Evolutionary conservation across 2,329 filamentous ascomycete species (phyloP).

Genomic region (Pseudopithomyces maydicus): DNA sequence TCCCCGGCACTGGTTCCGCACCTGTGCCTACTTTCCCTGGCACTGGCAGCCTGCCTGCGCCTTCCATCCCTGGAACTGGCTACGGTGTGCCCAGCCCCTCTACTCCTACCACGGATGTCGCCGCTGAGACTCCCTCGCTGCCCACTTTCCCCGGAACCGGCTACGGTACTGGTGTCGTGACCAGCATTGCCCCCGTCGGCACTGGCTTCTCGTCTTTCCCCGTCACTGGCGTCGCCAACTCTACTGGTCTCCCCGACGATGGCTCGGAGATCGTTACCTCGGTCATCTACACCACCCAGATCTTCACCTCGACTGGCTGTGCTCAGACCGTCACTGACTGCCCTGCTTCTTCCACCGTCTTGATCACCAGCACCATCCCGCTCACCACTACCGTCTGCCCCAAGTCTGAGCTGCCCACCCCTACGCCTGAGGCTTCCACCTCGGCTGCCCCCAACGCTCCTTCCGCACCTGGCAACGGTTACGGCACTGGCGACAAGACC

Average conservation of each 20-base stretch:
- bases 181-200: constrained; percentile 18
- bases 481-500: neutral
- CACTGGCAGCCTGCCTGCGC: neutral
- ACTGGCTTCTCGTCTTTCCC: constrained; percentile 21
- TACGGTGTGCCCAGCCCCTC: neutral
- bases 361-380: constrained; percentile 48
- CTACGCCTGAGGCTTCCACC: constrained; percentile 8
- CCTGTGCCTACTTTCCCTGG: neutral
- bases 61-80: neutral
- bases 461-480: neutral
- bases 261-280: constrained; percentile 40
- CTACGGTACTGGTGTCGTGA: neutral
- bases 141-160: neutral
- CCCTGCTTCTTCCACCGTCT: constrained; percentile 38
- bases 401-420: constrained; percentile 5
- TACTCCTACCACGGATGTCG: no score
- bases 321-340: constrained; percentile 44
- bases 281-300: constrained; percentile 51
- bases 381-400: constrained; percentile 53
- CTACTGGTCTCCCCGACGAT: constrained; percentile 42
- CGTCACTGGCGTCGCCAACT: constrained; percentile 45
- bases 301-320: constrained; percentile 49
- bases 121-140: no score
- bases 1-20: constrained; percentile 11
- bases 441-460: neutral